Percentiles rank a stretch among this genome's conserved stretches.
Evolutionary conservation across 2,329 filamentous ascomycete genomes (phyloP).

Genomic region (Elsinoe batatas): DNA sequence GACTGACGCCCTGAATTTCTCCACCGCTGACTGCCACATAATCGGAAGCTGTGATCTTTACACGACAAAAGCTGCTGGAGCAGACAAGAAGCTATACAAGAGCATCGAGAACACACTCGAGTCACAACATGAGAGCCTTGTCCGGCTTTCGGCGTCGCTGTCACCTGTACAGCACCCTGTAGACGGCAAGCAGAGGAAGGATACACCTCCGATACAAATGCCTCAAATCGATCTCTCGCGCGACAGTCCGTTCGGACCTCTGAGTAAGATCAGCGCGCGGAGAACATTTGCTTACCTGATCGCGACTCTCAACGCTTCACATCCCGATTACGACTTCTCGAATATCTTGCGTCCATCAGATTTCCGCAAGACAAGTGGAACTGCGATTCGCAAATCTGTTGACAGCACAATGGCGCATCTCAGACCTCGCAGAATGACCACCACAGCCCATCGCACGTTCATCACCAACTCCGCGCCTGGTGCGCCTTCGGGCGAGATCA

Average conservation of each 20-base stretch:
- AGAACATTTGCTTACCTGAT: conserved; percentile 94
- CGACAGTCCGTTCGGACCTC: conserved; percentile 81
- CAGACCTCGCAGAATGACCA: conserved; percentile 50
- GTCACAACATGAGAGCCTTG: conserved; percentile 77
- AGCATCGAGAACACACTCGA: conserved; percentile 87
- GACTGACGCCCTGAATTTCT: conserved; percentile 88
- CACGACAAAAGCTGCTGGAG: conserved; percentile 89
- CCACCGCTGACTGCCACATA: conserved; percentile 84
- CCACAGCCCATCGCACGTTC: conserved; percentile 22
- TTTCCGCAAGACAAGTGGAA: conserved; percentile 76
- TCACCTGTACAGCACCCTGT: conserved; percentile 58
- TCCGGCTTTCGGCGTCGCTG: conserved; percentile 76
- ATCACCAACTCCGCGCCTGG: conserved; percentile 15
- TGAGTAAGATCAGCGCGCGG: conserved; percentile 79
- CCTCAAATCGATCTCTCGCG: conserved; percentile 57
- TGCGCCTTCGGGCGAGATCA: conserved; percentile 20
- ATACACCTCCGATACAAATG: conserved; percentile 23
- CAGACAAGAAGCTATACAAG: conserved; percentile 95
- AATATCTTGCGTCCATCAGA: conserved; percentile 80
- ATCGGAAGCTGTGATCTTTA: conserved; percentile 93
- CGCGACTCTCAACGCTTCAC: conserved; percentile 89
- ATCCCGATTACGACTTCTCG: conserved; percentile 95
- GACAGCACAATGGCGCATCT: conserved; percentile 83
- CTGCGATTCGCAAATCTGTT: conserved; percentile 74
- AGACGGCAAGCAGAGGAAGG: conserved; percentile 27